Conservation (phyloP, 2,329 filamentous ascomycete species). For the Fusarium nygamai region DNA sequence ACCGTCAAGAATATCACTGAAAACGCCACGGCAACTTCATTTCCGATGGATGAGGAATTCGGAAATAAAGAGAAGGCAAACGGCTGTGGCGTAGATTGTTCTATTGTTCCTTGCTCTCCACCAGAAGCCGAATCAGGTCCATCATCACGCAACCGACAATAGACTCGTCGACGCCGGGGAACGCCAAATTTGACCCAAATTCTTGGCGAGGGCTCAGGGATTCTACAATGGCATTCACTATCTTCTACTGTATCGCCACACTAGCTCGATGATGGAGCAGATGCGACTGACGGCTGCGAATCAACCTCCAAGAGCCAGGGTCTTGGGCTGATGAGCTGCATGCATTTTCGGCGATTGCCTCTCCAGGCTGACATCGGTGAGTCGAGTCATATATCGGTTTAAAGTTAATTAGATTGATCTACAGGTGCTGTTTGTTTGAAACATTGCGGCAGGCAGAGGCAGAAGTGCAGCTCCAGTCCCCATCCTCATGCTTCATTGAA, state of each 20-base stretch:
- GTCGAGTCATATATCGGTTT: neutral
- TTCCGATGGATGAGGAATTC: constrained; percentile 4
- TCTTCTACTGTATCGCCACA: neutral
- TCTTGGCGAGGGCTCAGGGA: constrained; percentile 1
- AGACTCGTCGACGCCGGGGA: neutral
- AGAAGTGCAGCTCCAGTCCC: neutral
- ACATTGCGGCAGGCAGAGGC: neutral
- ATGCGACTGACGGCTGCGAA: neutral
- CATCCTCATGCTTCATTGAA: neutral
- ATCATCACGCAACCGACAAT: neutral
- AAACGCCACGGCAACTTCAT: neutral
- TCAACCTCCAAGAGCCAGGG: constrained; percentile 1
- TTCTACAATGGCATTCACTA: neutral
- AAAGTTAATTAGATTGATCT: neutral
- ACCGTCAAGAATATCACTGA: neutral
- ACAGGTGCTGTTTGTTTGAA: neutral
- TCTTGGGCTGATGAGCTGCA: constrained; percentile 11
- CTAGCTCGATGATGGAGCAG: constrained; percentile 3
- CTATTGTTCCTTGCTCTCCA: constrained; percentile 5
- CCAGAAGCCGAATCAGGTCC: neutral
- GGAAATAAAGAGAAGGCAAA: constrained; percentile 13
- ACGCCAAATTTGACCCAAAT: neutral
- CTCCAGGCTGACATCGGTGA: constrained; percentile 1
- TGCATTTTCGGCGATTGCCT: constrained; percentile 16
- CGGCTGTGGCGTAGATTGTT: constrained; percentile 17